These are phyloP conservation scores for Ophiosphaerella korrae DNA, from an alignment of 2,329 filamentous ascomycete genomes.

Conservation along the genomic window DNA sequence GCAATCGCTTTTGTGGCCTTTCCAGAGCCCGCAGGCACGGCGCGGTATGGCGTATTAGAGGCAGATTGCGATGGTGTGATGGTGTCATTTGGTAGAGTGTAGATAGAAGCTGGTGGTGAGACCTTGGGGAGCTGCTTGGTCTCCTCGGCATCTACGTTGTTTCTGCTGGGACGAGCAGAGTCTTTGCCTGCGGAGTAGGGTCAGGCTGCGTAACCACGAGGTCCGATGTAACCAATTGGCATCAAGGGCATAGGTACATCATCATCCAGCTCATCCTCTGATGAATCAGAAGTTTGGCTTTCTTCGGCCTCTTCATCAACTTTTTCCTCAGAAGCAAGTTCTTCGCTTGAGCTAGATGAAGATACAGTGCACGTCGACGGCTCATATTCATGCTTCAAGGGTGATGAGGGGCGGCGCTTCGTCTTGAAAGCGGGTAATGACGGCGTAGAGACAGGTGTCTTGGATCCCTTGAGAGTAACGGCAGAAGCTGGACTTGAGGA, in stretches of 20 bases:
- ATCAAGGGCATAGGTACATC: conserved; percentile 48
- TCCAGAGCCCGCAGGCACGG: conserved; percentile 55
- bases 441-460: conserved; percentile 57
- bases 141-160: conserved; percentile 22
- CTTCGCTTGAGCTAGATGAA: conserved; percentile 63
- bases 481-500: conserved; percentile 58
- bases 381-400: conserved; percentile 94
- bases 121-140: conserved; percentile 49
- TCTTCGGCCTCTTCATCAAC: conserved; percentile 56
- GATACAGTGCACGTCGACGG: conserved; percentile 76
- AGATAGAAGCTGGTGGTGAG: conserved; percentile 48
- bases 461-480: conserved; percentile 50
- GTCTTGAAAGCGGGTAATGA: conserved; percentile 49
- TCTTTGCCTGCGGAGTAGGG: conserved; percentile 16
- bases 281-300: conserved; percentile 55
- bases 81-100: conserved; percentile 54
- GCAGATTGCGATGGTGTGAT: conserved; percentile 80
- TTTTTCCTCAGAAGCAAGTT: conserved; percentile 50
- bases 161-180: conserved; percentile 11
- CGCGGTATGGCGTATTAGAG: conserved; percentile 72
- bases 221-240: conserved; percentile 31
- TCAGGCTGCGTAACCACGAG: conserved; percentile 22
- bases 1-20: conserved; percentile 63
- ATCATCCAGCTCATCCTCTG: conserved; percentile 63
- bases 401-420: conserved; percentile 81